A percentile compares a stretch with the other conserved stretches of the same genome.
phyloP scores from a whole-genome alignment of 495 filamentous ascomycete genomes.

The Lophium mytilinum region DNA sequence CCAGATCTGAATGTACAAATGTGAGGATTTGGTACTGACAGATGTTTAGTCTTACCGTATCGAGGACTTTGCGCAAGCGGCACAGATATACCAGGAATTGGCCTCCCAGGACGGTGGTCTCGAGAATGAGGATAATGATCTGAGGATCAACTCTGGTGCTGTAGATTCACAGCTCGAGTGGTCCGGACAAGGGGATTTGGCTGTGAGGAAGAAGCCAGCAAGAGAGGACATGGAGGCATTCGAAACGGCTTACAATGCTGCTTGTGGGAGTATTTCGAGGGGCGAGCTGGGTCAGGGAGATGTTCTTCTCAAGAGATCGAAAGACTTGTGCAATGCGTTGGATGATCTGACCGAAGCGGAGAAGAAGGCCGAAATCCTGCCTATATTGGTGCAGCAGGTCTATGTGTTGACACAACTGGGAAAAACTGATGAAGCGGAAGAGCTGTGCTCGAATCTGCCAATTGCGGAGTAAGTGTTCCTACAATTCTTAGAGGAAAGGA shows the following conservation, averaged over 20 bases:
- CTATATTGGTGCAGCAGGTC: slow-evolving; percentile 79
- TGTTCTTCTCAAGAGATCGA: slow-evolving; percentile 73
- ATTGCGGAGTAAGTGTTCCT: slow-evolving; percentile 48
- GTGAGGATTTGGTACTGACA: slow-evolving; percentile 10
- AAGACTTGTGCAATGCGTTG: slow-evolving; percentile 74
- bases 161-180: slow-evolving; percentile 81
- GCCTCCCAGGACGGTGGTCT: slow-evolving; percentile 38
- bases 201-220: slow-evolving; percentile 47
- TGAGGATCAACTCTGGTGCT: slow-evolving; percentile 77
- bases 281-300: slow-evolving; percentile 68
- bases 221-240: slow-evolving; percentile 82
- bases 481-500: background rate
- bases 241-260: slow-evolving; percentile 88
- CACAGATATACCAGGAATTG: slow-evolving; percentile 60
- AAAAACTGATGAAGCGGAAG: slow-evolving; percentile 63
- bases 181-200: slow-evolving; percentile 52
- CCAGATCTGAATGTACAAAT: background rate
- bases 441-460: slow-evolving; percentile 55
- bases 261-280: slow-evolving; percentile 74
- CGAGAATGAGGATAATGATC: slow-evolving; percentile 69
- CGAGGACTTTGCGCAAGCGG: slow-evolving; percentile 70
- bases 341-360: slow-evolving; percentile 81
- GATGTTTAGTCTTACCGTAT: slow-evolving; percentile 59
- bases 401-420: slow-evolving; percentile 69
- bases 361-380: slow-evolving; percentile 70